Base-by-base conservation (phyloP, 225 moss, liverwort and hornwort species). In the Physcomitrium patens region DNA sequence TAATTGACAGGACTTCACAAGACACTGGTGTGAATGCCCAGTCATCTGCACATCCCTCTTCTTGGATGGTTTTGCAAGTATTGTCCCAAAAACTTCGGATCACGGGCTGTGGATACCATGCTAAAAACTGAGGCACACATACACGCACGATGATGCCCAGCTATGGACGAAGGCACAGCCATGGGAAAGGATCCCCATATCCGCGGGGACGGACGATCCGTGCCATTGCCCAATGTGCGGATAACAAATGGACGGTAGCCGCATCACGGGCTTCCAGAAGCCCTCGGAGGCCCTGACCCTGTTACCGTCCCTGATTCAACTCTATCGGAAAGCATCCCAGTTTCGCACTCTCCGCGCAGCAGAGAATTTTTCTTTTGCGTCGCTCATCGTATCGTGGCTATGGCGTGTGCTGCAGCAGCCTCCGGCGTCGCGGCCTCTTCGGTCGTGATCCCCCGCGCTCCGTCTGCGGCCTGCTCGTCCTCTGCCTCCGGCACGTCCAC, bases 381-480 rank as follows among this genome's bases (percentile, higher is more conserved):
- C n/a, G 12, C 16, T 43, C 75, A 18, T 14, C 7, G 1, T 11
- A 41, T 48, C 12, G 1, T 70, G 73, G 77, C 82, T 44, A 86
- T 89, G 89, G 89, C 89, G 65, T 77, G 77, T 60, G 65, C 81
- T 46, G 82, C 82, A 50, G 86, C 84, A 37, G 74, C 80, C 55
- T 76, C 81, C 63, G 78, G 78, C 48, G 51, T 83, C 10, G 73
- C 78, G 67, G 54, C 65, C 54, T 51, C 77, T 41, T 56, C 76
- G 49, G 66, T 50, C 27, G 75, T 64, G 60, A 58, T 75, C 51
- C 56, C 77, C 48, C 78, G 81, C 31, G 52, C 68, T 12, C 44
- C 42, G 9, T 5, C 79, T 7, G 48, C 78, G 0, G 17, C 87
- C 17, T 15, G 71, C 20, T 13, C 78, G 10, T 11, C 67, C 0